Conservation (phyloP, 148 eudicot species). For the Beta vulgaris region DNA sequence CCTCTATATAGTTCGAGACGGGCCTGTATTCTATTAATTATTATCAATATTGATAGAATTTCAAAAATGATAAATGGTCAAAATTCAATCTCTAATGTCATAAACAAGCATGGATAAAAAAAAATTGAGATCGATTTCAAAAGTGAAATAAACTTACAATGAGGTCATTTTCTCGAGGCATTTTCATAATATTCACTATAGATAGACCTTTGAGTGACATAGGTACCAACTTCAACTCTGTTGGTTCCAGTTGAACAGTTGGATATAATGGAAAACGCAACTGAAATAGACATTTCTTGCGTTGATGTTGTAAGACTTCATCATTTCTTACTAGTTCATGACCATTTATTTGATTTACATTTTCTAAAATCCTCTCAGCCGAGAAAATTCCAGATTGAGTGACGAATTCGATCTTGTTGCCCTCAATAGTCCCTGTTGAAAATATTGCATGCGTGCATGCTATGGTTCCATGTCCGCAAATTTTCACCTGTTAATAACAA, state of each 20-base stretch:
- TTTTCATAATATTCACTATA: not conserved
- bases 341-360: too few species aligned
- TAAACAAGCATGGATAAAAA: too few species aligned
- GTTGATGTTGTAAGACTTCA: not conserved
- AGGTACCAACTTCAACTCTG: not conserved
- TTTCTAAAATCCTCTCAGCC: not conserved
- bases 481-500: not conserved
- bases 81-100: too few species aligned
- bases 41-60: too few species aligned
- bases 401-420: not conserved
- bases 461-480: constrained; percentile 11
- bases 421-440: not conserved
- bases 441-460: constrained; percentile 7
- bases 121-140: too few species aligned
- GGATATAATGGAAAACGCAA: not conserved
- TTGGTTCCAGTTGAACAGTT: not conserved
- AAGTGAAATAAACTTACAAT: constrained; percentile 13
- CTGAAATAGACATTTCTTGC: not conserved
- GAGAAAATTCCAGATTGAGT: constrained; percentile 9
- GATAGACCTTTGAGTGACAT: not conserved
- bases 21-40: too few species aligned
- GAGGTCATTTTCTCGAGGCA: constrained; percentile 5
- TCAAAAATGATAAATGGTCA: too few species aligned
- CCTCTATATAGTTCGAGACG: too few species aligned
- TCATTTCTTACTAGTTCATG: too few species aligned